Evolutionary conservation across 129 eudicot genomes (phyloP).

Genomic region (Escallonia herrerae): DNA sequence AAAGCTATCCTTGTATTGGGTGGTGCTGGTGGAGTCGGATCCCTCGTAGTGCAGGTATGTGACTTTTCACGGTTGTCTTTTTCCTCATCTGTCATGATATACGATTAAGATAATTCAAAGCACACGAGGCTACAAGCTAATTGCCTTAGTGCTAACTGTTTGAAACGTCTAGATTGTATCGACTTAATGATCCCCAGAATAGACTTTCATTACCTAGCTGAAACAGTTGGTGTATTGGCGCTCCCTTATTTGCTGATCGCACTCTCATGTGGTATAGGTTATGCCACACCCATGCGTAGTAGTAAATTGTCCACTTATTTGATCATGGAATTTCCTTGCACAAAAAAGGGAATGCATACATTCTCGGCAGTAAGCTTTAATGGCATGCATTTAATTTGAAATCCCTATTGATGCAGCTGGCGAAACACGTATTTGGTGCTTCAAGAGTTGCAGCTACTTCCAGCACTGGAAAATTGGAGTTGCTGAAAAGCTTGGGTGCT

Average conservation of each 20-base stretch:
- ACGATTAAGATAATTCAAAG: neutral
- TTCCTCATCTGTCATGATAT: neutral
- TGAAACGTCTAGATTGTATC: too few relatives aligned
- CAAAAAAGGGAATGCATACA: neutral
- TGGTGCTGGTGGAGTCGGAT: slow-evolving; percentile 96
- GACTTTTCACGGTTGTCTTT: neutral
- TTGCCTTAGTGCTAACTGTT: too few relatives aligned
- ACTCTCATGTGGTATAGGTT: too few relatives aligned
- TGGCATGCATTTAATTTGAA: neutral
- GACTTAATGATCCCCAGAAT: too few relatives aligned
- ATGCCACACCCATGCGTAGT: too few relatives aligned
- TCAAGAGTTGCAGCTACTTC: slow-evolving; percentile 86
- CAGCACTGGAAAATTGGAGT: slow-evolving; percentile 68
- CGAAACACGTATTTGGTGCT: slow-evolving; percentile 82
- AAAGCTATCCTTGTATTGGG: slow-evolving; percentile 80
- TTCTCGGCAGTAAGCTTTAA: neutral
- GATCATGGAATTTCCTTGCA: too few relatives aligned
- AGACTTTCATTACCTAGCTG: too few relatives aligned
- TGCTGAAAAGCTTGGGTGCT: slow-evolving; percentile 78
- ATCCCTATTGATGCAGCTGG: slow-evolving; percentile 40
- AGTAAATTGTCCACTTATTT: too few relatives aligned
- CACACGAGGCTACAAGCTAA: too few relatives aligned
- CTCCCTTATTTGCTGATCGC: too few relatives aligned
- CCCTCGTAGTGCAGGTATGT: slow-evolving; percentile 74
- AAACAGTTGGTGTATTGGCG: too few relatives aligned